Conservation (phyloP, 139 green algal species). For the Chlamydomonas incerta region DNA sequence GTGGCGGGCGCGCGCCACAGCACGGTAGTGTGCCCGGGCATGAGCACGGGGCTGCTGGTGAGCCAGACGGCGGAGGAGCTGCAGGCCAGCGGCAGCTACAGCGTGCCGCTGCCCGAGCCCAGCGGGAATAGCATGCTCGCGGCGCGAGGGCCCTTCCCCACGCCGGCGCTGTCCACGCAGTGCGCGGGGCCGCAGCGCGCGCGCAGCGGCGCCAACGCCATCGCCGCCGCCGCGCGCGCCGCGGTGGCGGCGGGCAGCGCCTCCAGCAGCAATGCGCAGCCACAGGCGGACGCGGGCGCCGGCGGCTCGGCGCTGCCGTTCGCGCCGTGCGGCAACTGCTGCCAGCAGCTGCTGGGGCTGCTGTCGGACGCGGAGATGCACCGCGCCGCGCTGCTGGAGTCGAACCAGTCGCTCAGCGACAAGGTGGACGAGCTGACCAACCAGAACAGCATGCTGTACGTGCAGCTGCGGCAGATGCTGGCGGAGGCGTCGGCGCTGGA, state of each 20-base stretch:
- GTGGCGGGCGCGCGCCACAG: no score
- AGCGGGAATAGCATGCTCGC: neutral
- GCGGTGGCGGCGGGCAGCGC: neutral
- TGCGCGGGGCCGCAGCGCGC: neutral
- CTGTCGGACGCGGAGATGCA: conserved; percentile 24
- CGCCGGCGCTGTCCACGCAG: conserved; percentile 6
- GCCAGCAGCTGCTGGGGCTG: conserved; percentile 41
- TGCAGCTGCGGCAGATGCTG: conserved; percentile 36
- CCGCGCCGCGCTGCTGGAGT: neutral
- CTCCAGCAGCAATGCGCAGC: neutral
- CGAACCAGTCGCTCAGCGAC: conserved; percentile 11
- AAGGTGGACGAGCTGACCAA: conserved; percentile 37
- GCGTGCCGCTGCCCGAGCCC: conserved; percentile 9
- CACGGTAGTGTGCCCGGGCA: no score
- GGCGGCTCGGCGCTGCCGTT: neutral
- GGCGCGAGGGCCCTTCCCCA: neutral
- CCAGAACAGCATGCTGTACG: conserved; percentile 40
- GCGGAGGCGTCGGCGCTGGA: conserved; percentile 39
- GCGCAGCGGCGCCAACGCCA: neutral
- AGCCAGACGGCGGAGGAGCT: neutral
- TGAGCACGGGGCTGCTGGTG: no score
- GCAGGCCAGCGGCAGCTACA: conserved; percentile 19
- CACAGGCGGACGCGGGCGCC: neutral
- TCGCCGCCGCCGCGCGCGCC: neutral
- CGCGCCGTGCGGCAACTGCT: conserved; percentile 6